Percentiles rank a stretch among this genome's conserved stretches.
These are phyloP conservation scores for Cordyceps tenuipes DNA, from an alignment of 2,329 filamentous ascomycete genomes.

Conservation along the genomic window DNA sequence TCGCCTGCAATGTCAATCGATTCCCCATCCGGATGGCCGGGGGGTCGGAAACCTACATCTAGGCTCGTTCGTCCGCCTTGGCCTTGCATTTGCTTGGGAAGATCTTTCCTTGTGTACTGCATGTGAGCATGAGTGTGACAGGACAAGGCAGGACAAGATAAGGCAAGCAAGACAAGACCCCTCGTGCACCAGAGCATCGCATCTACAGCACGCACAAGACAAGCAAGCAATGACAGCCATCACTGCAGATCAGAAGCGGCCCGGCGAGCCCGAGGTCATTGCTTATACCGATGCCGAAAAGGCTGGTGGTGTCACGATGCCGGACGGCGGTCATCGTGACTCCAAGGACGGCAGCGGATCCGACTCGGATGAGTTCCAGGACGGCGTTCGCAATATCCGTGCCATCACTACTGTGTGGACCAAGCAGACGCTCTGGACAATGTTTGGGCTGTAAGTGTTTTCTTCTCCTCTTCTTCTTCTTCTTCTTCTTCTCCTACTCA, in stretches of 20 bases:
- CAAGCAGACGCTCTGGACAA: constrained; percentile 27
- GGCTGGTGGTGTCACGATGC: background rate
- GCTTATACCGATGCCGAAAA: background rate
- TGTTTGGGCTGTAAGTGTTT: constrained; percentile 30
- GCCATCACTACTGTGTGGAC: constrained; percentile 33
- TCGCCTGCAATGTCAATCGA: background rate
- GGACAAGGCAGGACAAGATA: too few relatives aligned
- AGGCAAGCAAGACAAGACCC: too few relatives aligned
- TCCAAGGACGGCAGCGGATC: constrained; percentile 14
- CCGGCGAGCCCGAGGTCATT: background rate
- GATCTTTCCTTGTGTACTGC: background rate
- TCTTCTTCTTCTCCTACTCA: background rate
- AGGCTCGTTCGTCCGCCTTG: background rate
- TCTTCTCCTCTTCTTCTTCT: too few relatives aligned
- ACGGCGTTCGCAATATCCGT: constrained; percentile 31
- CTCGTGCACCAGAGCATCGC: too few relatives aligned
- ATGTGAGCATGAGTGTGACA: background rate
- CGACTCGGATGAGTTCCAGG: constrained; percentile 22
- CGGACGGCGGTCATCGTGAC: background rate
- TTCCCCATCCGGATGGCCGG: background rate
- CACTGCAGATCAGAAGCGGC: background rate
- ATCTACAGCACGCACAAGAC: too few relatives aligned
- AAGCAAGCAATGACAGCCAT: background rate
- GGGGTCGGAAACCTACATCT: background rate
- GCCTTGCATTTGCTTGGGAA: background rate